Conservation (phyloP, 148 eudicot species). For the Diospyros kaki region DNA sequence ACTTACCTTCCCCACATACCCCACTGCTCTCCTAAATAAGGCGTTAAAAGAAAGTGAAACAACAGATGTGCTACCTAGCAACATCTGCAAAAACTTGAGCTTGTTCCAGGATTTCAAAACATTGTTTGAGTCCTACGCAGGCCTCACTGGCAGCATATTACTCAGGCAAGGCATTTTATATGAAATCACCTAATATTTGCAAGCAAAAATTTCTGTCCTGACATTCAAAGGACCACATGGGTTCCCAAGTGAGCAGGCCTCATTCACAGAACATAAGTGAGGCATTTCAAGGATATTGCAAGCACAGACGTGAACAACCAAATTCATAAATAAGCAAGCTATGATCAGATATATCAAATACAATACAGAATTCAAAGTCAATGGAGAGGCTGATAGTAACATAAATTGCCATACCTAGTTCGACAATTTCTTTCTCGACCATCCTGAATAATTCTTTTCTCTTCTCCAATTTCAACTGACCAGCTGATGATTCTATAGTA, state of each 20-base stretch:
- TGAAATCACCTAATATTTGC: too few relatives aligned
- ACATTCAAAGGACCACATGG: background rate
- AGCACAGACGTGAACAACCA: too few relatives aligned
- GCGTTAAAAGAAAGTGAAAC: too few relatives aligned
- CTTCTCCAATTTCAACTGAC: slow-evolving; percentile 39
- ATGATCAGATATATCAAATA: background rate
- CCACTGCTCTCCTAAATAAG: too few relatives aligned
- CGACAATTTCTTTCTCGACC: slow-evolving; percentile 47
- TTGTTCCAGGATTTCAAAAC: background rate
- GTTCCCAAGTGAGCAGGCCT: background rate
- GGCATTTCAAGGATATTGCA: background rate
- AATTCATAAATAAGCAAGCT: too few relatives aligned
- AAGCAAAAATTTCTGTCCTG: background rate
- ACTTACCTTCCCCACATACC: too few relatives aligned
- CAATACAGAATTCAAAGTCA: background rate
- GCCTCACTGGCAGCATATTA: too few relatives aligned
- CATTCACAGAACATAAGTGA: background rate
- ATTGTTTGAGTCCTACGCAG: too few relatives aligned
- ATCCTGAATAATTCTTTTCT: slow-evolving; percentile 36
- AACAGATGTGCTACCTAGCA: too few relatives aligned
- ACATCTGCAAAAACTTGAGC: background rate
- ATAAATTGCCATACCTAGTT: slow-evolving; percentile 38
- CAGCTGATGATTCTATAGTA: slow-evolving; percentile 24
- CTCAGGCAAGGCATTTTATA: background rate
- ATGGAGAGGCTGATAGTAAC: background rate